Percentiles rank a stretch among this genome's conserved stretches.
phyloP scores from a whole-genome alignment of 306 rosid genomes.

The Vigna reflexopilosa region DNA sequence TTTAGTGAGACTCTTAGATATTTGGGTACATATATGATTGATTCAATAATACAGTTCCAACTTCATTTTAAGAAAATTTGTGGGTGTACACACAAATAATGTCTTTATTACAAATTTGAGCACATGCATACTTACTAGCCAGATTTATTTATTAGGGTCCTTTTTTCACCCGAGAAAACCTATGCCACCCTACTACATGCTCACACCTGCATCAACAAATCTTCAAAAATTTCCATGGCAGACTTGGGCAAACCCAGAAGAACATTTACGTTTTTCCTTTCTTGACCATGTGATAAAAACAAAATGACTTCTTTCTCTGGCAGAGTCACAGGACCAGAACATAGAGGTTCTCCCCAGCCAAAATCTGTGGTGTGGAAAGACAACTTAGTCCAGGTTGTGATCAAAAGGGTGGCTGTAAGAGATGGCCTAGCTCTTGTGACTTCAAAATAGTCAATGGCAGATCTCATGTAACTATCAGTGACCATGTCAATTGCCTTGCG shows the following conservation, averaged over 20 bases:
- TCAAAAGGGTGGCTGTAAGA: slow-evolving; percentile 68
- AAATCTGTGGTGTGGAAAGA: slow-evolving; percentile 73
- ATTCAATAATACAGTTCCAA: too few species aligned
- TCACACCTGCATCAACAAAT: slow-evolving; percentile 53
- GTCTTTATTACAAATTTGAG: slow-evolving; percentile 17
- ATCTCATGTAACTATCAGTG: slow-evolving; percentile 72
- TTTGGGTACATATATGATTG: too few species aligned
- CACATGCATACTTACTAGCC: background rate
- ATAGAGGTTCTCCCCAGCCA: slow-evolving; percentile 84
- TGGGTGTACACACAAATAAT: background rate
- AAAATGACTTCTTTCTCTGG: slow-evolving; percentile 74
- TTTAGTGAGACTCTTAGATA: too few species aligned
- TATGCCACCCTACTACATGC: background rate
- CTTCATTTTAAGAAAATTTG: too few species aligned
- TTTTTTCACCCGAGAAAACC: background rate
- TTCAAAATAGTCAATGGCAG: slow-evolving; percentile 84
- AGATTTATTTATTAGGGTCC: background rate
- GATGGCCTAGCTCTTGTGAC: slow-evolving; percentile 77
- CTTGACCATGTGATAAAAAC: slow-evolving; percentile 66
- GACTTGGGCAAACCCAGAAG: slow-evolving; percentile 83
- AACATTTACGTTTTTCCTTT: slow-evolving; percentile 65
- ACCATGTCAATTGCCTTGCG: slow-evolving; percentile 65
- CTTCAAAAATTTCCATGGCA: slow-evolving; percentile 73
- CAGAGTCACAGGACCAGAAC: slow-evolving; percentile 77
- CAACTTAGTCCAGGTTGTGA: slow-evolving; percentile 81